Evolutionary conservation across 1,284 basidiomycete genomes (phyloP).

Genomic region (Marasmius tenuissimus): DNA sequence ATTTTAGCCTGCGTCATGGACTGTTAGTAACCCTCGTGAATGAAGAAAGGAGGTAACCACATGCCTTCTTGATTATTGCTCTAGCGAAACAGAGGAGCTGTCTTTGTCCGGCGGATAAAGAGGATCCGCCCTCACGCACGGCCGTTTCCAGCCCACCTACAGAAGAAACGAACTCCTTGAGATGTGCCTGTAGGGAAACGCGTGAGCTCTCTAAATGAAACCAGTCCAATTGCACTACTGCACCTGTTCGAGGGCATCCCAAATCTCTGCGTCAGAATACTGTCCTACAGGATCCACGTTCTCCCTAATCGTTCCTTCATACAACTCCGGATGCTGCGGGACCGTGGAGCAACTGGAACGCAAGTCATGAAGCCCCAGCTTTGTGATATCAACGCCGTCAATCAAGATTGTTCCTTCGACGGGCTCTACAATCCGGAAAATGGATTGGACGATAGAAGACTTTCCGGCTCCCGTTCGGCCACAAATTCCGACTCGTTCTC

Average conservation of each 20-base stretch:
- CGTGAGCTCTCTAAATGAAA: neutral
- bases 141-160: constrained; percentile 70
- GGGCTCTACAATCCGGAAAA: constrained; percentile 87
- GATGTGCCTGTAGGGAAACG: constrained; percentile 42
- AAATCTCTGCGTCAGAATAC: constrained; percentile 77
- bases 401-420: constrained; percentile 77
- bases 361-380: constrained; percentile 81
- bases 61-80: constrained; percentile 69
- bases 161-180: constrained; percentile 75
- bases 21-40: constrained; percentile 3
- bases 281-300: constrained; percentile 81
- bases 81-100: constrained; percentile 85
- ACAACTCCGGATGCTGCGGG: constrained; percentile 81
- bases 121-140: constrained; percentile 81
- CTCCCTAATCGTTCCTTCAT: constrained; percentile 84
- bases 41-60: neutral
- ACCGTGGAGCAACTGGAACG: constrained; percentile 85
- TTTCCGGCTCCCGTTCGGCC: constrained; percentile 95
- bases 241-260: constrained; percentile 78
- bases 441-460: constrained; percentile 66
- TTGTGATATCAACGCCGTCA: constrained; percentile 83
- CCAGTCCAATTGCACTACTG: constrained; percentile 20
- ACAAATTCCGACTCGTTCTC: constrained; percentile 83
- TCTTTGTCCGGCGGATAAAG: constrained; percentile 82
- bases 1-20: constrained; percentile 63